Evolutionary conservation across 129 eudicot genomes (phyloP).

Genomic region (carrot (Daucus carota)): DH1_v3.0 NC_030388.2:28752501-28753000

Average conservation of each 20-base stretch:
- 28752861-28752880: slow-evolving; percentile 21
- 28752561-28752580: slow-evolving; percentile 36
- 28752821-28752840: slow-evolving; percentile 24
- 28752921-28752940: slow-evolving; percentile 28
- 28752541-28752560: slow-evolving; percentile 37
- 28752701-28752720: slow-evolving; percentile 59
- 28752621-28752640: slow-evolving; percentile 41
- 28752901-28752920: slow-evolving; percentile 34
- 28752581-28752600: slow-evolving; percentile 45
- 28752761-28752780: slow-evolving; percentile 36
- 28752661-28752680: slow-evolving; percentile 37
- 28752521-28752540: slow-evolving; percentile 34
- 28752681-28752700: slow-evolving; percentile 56
- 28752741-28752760: slow-evolving; percentile 46
- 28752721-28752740: slow-evolving; percentile 44
- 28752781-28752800: slow-evolving; percentile 27
- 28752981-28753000: slow-evolving; percentile 38
- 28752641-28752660: slow-evolving; percentile 42
- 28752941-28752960: slow-evolving; percentile 26
- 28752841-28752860: slow-evolving; percentile 30
- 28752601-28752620: slow-evolving; percentile 40
- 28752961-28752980: slow-evolving; percentile 39
- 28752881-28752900: slow-evolving; percentile 36
- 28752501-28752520: slow-evolving; percentile 35
- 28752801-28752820: slow-evolving; percentile 25